phyloP scores from a whole-genome alignment of 805 yeast genomes.

The Grigorovia transvaalensis region DNA sequence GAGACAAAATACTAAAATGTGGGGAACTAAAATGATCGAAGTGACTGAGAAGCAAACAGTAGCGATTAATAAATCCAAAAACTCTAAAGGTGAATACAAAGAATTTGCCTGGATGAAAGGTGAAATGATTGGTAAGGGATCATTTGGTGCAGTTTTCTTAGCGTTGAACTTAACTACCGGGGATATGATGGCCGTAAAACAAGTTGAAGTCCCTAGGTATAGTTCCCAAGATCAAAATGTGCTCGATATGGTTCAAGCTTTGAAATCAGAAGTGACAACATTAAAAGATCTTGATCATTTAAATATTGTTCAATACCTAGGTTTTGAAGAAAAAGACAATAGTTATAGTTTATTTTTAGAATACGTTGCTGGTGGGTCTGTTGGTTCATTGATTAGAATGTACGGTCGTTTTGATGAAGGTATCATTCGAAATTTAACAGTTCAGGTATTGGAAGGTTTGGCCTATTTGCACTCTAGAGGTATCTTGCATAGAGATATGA shows the following conservation, averaged over 20 bases:
- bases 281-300: constrained; percentile 88
- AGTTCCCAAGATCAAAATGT: constrained; percentile 35
- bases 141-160: constrained; percentile 87
- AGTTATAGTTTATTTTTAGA: constrained; percentile 83
- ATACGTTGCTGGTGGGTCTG: constrained; percentile 96
- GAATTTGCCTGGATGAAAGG: constrained; percentile 98
- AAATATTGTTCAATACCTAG: constrained; percentile 91
- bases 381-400: constrained; percentile 71
- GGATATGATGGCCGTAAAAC: constrained; percentile 98
- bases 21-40: constrained; percentile 94
- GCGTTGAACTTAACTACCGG: constrained; percentile 94
- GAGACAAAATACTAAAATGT: constrained; percentile 83
- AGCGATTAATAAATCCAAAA: constrained; percentile 54
- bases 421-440: constrained; percentile 58
- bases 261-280: constrained; percentile 84
- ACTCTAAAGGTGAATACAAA: constrained; percentile 55
- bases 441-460: constrained; percentile 75
- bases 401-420: constrained; percentile 80
- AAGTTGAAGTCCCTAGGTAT: constrained; percentile 58
- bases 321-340: constrained; percentile 67
- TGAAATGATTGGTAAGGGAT: constrained; percentile 91
- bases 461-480: constrained; percentile 82
- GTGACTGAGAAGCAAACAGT: constrained; percentile 67
- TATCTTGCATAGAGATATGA: constrained; percentile 85
- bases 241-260: constrained; percentile 63